A percentile compares a stretch with the other conserved stretches of the same genome.
These are phyloP conservation scores for Schrenkiella parvula DNA, from an alignment of 345 rosid genomes.

Conservation along the genomic window DNA sequence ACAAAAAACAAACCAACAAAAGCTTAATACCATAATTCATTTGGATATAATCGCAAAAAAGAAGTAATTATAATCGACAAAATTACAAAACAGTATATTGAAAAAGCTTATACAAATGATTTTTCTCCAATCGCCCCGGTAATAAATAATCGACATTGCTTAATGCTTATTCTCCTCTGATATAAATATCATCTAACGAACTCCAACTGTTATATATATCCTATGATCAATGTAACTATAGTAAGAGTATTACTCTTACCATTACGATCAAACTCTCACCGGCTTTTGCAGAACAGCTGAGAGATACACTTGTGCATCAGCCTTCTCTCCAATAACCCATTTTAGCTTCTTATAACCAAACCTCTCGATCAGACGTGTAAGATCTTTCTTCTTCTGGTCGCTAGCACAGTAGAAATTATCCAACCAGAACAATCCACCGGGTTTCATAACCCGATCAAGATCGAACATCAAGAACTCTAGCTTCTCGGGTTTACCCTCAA, in stretches of 20 bases:
- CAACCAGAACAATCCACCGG: conserved; percentile 86
- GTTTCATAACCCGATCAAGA: conserved; percentile 72
- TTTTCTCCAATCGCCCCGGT: not conserved
- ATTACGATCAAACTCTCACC: conserved; percentile 44
- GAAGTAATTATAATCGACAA: not conserved
- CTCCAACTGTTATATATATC: conserved; percentile 17
- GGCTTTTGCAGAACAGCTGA: conserved; percentile 97
- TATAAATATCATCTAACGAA: conserved; percentile 2
- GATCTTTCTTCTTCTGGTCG: conserved; percentile 61
- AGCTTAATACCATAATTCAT: not conserved
- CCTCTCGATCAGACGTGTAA: conserved; percentile 76
- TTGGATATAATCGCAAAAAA: not conserved
- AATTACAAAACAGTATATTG: not conserved
- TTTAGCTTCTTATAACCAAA: conserved; percentile 91
- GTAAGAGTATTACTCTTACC: conserved; percentile 5
- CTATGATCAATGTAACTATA: conserved; percentile 21
- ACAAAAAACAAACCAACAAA: not conserved
- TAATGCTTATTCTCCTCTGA: not conserved
- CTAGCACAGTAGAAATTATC: conserved; percentile 68
- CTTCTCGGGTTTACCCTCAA: conserved; percentile 61
- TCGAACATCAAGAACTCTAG: conserved; percentile 97
- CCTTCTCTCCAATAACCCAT: conserved; percentile 90
- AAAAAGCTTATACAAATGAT: conserved; percentile 5
- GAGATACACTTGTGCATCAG: conserved; percentile 56
- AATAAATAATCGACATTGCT: not conserved